phyloP scores from a whole-genome alignment of 2,329 filamentous ascomycete genomes.

The Bipolaris oryzae region DNA sequence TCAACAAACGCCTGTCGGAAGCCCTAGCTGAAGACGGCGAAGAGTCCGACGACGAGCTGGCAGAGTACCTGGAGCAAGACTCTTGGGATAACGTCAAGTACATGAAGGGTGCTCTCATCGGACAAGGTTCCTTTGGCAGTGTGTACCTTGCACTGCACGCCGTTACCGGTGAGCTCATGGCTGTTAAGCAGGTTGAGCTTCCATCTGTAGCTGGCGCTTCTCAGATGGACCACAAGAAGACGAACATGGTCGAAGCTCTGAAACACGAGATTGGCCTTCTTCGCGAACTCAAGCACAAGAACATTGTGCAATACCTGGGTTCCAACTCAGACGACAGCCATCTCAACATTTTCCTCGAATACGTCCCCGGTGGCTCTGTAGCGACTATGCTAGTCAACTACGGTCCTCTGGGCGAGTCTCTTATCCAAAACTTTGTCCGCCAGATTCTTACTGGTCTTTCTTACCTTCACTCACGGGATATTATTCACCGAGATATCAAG shows the following conservation, averaged over 20 bases:
- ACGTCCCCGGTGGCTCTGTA: conserved; percentile 95
- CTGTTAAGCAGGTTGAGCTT: conserved; percentile 96
- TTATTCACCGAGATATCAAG: conserved; percentile 99
- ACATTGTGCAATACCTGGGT: conserved; percentile 97
- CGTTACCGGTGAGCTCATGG: conserved; percentile 94
- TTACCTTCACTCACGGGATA: conserved; percentile 91
- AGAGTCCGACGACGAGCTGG: conserved; percentile 85
- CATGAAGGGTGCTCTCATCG: conserved; percentile 98
- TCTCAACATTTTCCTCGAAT: conserved; percentile 99
- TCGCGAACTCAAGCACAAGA: conserved; percentile 90
- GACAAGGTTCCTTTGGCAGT: conserved; percentile 93
- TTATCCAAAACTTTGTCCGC: conserved; percentile 94
- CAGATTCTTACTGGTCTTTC: conserved; percentile 92
- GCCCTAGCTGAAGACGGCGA: conserved; percentile 90
- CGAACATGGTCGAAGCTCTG: conserved; percentile 95
- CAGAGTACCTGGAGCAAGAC: conserved; percentile 88
- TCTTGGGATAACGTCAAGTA: conserved; percentile 97
- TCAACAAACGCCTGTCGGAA: conserved; percentile 82
- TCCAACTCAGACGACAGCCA: conserved; percentile 89
- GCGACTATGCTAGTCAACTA: conserved; percentile 99
- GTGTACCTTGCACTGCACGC: conserved; percentile 95
- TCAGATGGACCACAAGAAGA: conserved; percentile 83
- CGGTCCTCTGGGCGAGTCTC: conserved; percentile 87
- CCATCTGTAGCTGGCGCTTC: conserved; percentile 77
- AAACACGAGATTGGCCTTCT: conserved; percentile 96